A percentile compares a stretch with the other conserved stretches of the same genome.
phyloP scores from a whole-genome alignment of 345 rosid genomes.

The Mangifera indica region DNA sequence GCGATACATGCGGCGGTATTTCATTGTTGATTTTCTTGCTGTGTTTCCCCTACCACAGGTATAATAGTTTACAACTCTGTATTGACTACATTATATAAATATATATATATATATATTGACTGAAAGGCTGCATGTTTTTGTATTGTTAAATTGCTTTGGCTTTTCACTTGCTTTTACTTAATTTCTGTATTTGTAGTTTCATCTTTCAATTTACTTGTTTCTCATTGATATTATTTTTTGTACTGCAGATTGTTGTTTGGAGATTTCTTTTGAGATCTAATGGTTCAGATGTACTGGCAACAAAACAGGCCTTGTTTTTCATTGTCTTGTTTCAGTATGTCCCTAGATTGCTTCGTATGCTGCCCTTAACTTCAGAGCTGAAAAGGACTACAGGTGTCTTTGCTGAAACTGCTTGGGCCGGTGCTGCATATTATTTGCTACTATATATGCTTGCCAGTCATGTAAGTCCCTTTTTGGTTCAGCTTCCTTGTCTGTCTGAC shows the following conservation, averaged over 20 bases:
- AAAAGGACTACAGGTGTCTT: constrained; percentile 94
- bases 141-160: neutral
- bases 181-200: neutral
- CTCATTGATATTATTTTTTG: constrained; percentile 4
- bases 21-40: constrained; percentile 83
- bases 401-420: constrained; percentile 98
- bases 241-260: constrained; percentile 82
- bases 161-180: constrained; percentile 15
- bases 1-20: constrained; percentile 68
- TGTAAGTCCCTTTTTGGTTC: constrained; percentile 50
- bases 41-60: constrained; percentile 97
- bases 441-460: constrained; percentile 98
- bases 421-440: constrained; percentile 92
- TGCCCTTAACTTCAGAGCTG: constrained; percentile 80
- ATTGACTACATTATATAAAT: neutral
- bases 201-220: constrained; percentile 3
- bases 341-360: constrained; percentile 67
- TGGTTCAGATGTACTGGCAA: constrained; percentile 71
- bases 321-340: constrained; percentile 70
- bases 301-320: constrained; percentile 70
- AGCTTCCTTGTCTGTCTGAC: constrained; percentile 3
- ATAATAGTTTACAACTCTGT: constrained; percentile 7
- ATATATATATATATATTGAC: neutral
- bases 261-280: constrained; percentile 62
- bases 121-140: constrained; percentile 10